These are phyloP conservation scores for Cladophialophora immunda DNA, from an alignment of 2,329 filamentous ascomycete genomes.

Conservation along the genomic window DNA sequence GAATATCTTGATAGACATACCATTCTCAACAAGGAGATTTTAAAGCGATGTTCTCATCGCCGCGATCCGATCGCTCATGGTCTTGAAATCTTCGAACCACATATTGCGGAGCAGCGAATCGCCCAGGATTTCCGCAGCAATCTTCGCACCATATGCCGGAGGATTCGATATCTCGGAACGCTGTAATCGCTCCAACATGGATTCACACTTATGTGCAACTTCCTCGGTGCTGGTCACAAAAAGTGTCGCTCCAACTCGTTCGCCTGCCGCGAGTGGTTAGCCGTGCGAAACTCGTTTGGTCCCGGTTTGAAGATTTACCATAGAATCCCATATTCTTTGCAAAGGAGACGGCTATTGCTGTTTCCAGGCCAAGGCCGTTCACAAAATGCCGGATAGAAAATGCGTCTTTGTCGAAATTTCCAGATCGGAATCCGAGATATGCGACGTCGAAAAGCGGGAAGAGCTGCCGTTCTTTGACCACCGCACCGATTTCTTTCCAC, in stretches of 20 bases:
- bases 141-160: slow-evolving; percentile 45
- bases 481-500: slow-evolving; percentile 84
- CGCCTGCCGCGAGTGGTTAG: slow-evolving; percentile 53
- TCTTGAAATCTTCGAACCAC: slow-evolving; percentile 47
- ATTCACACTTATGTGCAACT: too few relatives aligned
- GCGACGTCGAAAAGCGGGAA: slow-evolving; percentile 98
- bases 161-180: slow-evolving; percentile 45
- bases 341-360: slow-evolving; percentile 66
- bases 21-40: neutral
- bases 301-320: slow-evolving; percentile 55
- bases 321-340: slow-evolving; percentile 83
- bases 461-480: slow-evolving; percentile 81
- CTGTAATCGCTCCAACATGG: slow-evolving; percentile 23
- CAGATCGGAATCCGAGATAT: slow-evolving; percentile 97
- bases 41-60: slow-evolving; percentile 43
- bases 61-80: slow-evolving; percentile 47
- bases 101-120: slow-evolving; percentile 39
- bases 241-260: slow-evolving; percentile 49
- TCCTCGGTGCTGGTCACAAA: neutral
- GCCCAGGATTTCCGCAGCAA: slow-evolving; percentile 44
- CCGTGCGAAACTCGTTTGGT: too few relatives aligned
- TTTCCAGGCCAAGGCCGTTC: slow-evolving; percentile 75
- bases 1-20: neutral
- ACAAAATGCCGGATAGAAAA: slow-evolving; percentile 91
- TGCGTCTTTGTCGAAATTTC: slow-evolving; percentile 82